A percentile compares a stretch with the other conserved stretches of the same genome.
Evolutionary conservation across 805 yeast genomes (phyloP).

Genomic region (Metschnikowia lochheadii): DNA sequence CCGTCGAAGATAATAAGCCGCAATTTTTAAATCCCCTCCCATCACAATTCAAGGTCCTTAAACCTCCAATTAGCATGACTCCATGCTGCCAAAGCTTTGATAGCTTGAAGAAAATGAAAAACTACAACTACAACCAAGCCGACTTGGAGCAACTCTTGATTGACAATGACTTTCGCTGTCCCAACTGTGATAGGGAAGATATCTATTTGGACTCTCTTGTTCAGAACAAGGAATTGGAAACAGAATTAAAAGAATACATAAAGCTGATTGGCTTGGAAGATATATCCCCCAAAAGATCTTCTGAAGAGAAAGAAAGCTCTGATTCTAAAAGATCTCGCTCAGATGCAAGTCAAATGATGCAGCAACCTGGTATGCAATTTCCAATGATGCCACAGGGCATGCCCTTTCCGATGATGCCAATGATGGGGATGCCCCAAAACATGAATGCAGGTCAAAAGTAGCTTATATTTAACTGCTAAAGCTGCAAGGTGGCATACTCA

Average conservation of each 20-base stretch:
- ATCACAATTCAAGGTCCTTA: constrained; percentile 44
- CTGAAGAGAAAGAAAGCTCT: constrained; percentile 16
- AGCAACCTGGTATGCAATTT: constrained; percentile 13
- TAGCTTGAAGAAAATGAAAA: constrained; percentile 53
- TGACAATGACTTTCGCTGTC: constrained; percentile 86
- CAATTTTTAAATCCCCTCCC: constrained; percentile 65
- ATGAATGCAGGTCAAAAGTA: constrained; percentile 4
- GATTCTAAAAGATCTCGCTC: constrained; percentile 26
- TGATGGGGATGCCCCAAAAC: constrained; percentile 17
- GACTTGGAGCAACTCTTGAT: constrained; percentile 48
- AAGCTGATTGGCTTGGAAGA: constrained; percentile 37
- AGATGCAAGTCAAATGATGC: constrained; percentile 13
- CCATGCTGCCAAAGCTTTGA: constrained; percentile 68
- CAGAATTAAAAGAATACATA: constrained; percentile 49
- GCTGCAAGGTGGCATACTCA: neutral
- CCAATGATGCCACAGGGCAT: constrained; percentile 14
- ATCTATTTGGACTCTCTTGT: constrained; percentile 69
- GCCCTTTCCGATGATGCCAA: constrained; percentile 19
- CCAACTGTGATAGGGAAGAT: constrained; percentile 74
- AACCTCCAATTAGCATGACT: constrained; percentile 66
- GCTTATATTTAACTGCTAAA: neutral
- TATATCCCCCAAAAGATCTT: constrained; percentile 18
- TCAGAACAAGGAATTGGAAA: constrained; percentile 56
- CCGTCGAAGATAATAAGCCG: constrained; percentile 26
- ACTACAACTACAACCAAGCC: constrained; percentile 34